phyloP scores from a whole-genome alignment of 805 yeast genomes.

The Kregervanrija pseudodelftensis region DNA sequence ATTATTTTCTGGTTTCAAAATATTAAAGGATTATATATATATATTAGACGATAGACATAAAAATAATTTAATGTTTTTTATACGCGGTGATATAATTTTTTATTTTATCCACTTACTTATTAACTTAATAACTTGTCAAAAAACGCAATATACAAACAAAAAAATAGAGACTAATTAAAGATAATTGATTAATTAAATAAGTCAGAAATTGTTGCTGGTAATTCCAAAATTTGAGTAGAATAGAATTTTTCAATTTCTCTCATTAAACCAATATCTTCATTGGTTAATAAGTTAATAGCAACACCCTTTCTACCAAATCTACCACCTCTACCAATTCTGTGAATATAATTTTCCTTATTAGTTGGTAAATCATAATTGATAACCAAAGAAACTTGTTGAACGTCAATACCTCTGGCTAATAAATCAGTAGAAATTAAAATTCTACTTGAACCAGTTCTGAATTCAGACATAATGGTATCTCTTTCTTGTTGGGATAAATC shows the following conservation, averaged over 20 bases:
- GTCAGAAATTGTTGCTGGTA: constrained; percentile 70
- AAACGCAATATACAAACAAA: no score
- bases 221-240: constrained; percentile 66
- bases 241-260: constrained; percentile 70
- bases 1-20: no score
- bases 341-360: constrained; percentile 92
- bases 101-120: not conserved
- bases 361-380: constrained; percentile 92
- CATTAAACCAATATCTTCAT: constrained; percentile 66
- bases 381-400: constrained; percentile 93
- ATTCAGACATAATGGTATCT: constrained; percentile 91
- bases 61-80: no score
- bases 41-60: no score
- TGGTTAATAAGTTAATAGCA: constrained; percentile 89
- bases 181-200: constrained; percentile 20
- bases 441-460: constrained; percentile 88
- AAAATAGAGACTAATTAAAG: no score
- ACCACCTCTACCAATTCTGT: constrained; percentile 97
- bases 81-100: not conserved
- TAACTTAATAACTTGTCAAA: no score
- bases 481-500: constrained; percentile 95
- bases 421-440: constrained; percentile 94
- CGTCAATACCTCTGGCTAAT: constrained; percentile 98
- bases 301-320: constrained; percentile 98
- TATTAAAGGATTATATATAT: no score